Conservation (phyloP, 2,329 filamentous ascomycete genomes). For the Alternaria sp. region DNA sequence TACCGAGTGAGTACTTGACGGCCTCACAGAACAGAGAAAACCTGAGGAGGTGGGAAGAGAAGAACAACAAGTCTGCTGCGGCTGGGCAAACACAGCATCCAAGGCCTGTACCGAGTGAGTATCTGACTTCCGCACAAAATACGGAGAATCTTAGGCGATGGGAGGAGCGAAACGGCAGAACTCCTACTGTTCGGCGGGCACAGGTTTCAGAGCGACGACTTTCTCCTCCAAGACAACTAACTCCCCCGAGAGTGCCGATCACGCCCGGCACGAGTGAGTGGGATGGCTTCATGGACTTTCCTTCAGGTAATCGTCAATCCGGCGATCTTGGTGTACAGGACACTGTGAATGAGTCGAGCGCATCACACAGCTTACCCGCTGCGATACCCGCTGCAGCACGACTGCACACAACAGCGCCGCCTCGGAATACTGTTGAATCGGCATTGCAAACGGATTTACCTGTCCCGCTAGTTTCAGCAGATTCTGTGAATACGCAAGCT, state of each 20-base stretch:
- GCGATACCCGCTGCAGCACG: too few relatives aligned
- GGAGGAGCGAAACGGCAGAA: not conserved
- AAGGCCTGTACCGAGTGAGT: constrained; percentile 1
- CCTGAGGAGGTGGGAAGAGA: not conserved
- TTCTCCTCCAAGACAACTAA: not conserved
- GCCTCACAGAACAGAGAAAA: not conserved
- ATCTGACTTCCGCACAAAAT: not conserved
- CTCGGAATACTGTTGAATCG: not conserved
- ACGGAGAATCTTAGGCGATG: not conserved
- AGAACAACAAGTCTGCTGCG: not conserved
- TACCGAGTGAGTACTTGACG: constrained; percentile 3
- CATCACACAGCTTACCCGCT: too few relatives aligned
- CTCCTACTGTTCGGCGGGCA: not conserved
- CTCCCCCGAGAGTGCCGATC: constrained; percentile 5
- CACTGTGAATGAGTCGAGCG: not conserved
- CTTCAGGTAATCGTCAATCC: not conserved
- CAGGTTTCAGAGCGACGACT: not conserved
- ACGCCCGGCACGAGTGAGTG: constrained; percentile 6
- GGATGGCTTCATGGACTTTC: constrained; percentile 12
- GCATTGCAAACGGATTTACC: too few relatives aligned
- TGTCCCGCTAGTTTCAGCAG: not conserved
- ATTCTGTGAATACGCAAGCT: not conserved
- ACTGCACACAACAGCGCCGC: not conserved
- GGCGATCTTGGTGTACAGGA: not conserved
- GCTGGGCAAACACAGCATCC: not conserved